Evolutionary conservation across 352 stramenopile species (phyloP), one percentile per base, ranked within the genome.

Genomic region (Globisporangium lucens): DNA sequence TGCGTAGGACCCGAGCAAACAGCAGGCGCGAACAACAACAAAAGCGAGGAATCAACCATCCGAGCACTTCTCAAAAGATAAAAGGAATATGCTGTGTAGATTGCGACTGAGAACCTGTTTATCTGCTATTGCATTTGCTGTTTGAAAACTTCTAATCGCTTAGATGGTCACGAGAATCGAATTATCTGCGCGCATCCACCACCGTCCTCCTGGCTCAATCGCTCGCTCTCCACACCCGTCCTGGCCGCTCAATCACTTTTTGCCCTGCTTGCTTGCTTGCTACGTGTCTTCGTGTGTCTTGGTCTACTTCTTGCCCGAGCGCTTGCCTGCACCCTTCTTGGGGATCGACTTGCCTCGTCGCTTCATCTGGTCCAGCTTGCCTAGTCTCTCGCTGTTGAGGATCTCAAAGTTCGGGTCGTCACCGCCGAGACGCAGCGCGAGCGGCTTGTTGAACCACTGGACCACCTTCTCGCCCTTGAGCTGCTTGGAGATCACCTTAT

Each of bases 401-500:
- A 94, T 91, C 70, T 89, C 79, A 65, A 92, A 95, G 80, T 90
- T 92, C 43, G 87, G 85, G 77, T 93, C 87, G 72, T 95, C 83
- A 57, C 85, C 80, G 70, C 85, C 85, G 22, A 94, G 73, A 74
- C 84, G 82, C 70, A 92, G 69, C 57, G 75, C 66, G 33, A 95
- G 74, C 33, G 87, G 87, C 76, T 95, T 95, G 70, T 90, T 87
- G 74, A 95, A 95, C 87, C 87, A 95, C 59, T 80, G 89, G 30
- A 82, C 87, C 12, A 95, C 75, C 75, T 91, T 94, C 43, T 95
- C 87, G 58, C 87, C 87, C 77, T 90, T 91, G 52, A 95, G 80
- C 78, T 94, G 84, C 79, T 93, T 93, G 75, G 84, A 93, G 75
- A 95, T 93, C 49, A 95, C 80, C 76, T 95, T 95, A 76, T 94